These are phyloP conservation scores for Xanthoconium stramineum DNA, from an alignment of 768 basidiomycete genomes.

Conservation along the genomic window DNA sequence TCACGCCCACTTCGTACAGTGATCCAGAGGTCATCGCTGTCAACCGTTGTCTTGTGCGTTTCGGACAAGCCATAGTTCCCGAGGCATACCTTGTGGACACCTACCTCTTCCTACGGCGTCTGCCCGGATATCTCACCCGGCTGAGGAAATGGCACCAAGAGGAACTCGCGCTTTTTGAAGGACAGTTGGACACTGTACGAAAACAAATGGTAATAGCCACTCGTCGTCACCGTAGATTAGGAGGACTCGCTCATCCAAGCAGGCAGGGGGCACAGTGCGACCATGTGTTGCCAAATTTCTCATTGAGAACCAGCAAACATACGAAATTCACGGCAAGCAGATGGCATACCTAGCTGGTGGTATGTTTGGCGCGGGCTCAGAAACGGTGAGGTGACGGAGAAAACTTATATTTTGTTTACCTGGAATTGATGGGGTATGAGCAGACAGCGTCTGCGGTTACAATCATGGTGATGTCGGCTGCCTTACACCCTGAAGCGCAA, in stretches of 20 bases:
- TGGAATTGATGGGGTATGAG: too few relatives aligned
- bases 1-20: slow-evolving; percentile 4
- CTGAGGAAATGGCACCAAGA: slow-evolving; percentile 7
- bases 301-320: not conserved
- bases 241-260: not conserved
- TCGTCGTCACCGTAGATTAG: not conserved
- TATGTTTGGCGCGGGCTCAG: slow-evolving; percentile 12
- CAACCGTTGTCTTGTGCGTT: not conserved
- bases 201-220: slow-evolving; percentile 3
- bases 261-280: slow-evolving; percentile 2
- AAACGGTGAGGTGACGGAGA: not conserved
- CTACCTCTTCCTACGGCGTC: slow-evolving; percentile 3
- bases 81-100: slow-evolving; percentile 8
- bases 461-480: slow-evolving; percentile 7
- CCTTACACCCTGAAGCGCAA: slow-evolving; percentile 4
- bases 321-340: not conserved
- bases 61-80: not conserved
- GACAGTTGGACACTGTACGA: slow-evolving; percentile 2
- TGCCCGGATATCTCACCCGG: slow-evolving; percentile 6
- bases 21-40: slow-evolving; percentile 7
- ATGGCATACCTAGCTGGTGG: slow-evolving; percentile 6
- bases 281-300: slow-evolving; percentile 6
- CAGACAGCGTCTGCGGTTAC: slow-evolving; percentile 11
- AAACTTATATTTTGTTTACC: not conserved
- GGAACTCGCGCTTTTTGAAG: slow-evolving; percentile 8